A percentile compares a stretch with the other conserved stretches of the same genome.
These are phyloP conservation scores for Trichoderma sp. DNA, from an alignment of 2,329 filamentous ascomycete genomes.

Conservation along the genomic window DNA sequence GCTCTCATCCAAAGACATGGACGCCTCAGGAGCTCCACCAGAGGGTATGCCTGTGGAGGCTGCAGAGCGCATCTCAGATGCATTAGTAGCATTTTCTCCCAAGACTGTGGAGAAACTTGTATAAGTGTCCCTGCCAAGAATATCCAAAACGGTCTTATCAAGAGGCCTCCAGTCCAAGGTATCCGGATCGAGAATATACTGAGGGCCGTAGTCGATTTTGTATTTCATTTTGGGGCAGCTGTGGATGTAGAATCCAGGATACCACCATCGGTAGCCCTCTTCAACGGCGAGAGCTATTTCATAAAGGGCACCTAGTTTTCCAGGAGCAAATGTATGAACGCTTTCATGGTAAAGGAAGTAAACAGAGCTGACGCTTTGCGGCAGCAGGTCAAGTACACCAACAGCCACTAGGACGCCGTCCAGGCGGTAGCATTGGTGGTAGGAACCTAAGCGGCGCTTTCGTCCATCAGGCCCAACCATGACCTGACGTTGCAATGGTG, in stretches of 20 bases:
- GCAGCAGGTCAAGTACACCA: conserved; percentile 74
- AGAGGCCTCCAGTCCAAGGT: conserved; percentile 63
- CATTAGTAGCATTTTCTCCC: conserved; percentile 1
- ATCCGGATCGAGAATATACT: conserved; percentile 72
- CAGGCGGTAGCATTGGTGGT: conserved; percentile 78
- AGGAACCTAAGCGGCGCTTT: conserved; percentile 66
- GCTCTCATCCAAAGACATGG: neutral
- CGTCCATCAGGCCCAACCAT: conserved; percentile 49
- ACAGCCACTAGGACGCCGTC: conserved; percentile 76
- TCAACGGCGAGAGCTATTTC: conserved; percentile 73
- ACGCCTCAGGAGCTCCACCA: neutral
- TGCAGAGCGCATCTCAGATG: neutral
- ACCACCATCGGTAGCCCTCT: conserved; percentile 73
- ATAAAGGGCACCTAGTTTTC: conserved; percentile 73
- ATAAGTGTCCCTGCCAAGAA: conserved; percentile 59
- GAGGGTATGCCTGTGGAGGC: neutral
- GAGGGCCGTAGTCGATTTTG: conserved; percentile 77
- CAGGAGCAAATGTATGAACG: conserved; percentile 67
- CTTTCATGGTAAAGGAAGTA: conserved; percentile 83
- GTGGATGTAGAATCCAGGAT: conserved; percentile 81
- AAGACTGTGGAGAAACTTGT: conserved; percentile 44
- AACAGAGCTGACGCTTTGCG: conserved; percentile 75
- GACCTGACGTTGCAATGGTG: conserved; percentile 58
- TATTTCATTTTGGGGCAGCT: conserved; percentile 81
- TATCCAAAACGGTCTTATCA: conserved; percentile 50